Conservation (phyloP, 306 rosid species). For the Citrullus mucosospermus region DNA sequence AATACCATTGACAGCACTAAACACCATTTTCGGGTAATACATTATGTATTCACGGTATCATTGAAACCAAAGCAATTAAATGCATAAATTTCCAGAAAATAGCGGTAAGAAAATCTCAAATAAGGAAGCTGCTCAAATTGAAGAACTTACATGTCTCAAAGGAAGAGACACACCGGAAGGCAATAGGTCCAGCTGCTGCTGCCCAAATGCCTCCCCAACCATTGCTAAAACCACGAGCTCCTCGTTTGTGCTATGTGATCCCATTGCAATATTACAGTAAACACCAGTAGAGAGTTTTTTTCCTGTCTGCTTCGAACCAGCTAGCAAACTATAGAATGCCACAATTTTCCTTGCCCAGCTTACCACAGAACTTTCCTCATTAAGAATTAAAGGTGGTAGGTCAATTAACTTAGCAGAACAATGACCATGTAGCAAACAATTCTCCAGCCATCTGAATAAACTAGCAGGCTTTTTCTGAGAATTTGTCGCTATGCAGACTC, state of each 20-base stretch:
- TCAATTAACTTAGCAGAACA: conserved; percentile 33
- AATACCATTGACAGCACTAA: neutral
- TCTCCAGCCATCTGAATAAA: conserved; percentile 89
- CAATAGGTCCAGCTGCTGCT: conserved; percentile 78
- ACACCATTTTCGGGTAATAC: neutral
- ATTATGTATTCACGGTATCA: neutral
- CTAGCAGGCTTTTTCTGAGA: conserved; percentile 54
- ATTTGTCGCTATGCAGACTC: conserved; percentile 20
- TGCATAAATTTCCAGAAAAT: neutral
- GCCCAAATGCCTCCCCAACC: conserved; percentile 97
- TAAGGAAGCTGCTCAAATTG: neutral
- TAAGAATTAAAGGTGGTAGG: conserved; percentile 52
- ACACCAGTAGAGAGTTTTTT: conserved; percentile 78
- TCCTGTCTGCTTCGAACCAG: conserved; percentile 67
- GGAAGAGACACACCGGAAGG: conserved; percentile 97
- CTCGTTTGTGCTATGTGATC: conserved; percentile 74
- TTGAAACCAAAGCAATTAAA: neutral
- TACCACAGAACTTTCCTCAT: conserved; percentile 58
- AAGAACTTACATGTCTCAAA: conserved; percentile 67
- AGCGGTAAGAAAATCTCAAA: neutral
- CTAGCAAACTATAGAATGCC: conserved; percentile 71
- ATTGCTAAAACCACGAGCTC: conserved; percentile 80
- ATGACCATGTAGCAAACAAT: conserved; percentile 64
- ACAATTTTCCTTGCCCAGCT: conserved; percentile 74
- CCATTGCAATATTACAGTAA: conserved; percentile 52